A percentile compares a stretch with the other conserved stretches of the same genome.
Conservation (phyloP, 805 yeast genomes). For the Kuraishia ogatae region DNA sequence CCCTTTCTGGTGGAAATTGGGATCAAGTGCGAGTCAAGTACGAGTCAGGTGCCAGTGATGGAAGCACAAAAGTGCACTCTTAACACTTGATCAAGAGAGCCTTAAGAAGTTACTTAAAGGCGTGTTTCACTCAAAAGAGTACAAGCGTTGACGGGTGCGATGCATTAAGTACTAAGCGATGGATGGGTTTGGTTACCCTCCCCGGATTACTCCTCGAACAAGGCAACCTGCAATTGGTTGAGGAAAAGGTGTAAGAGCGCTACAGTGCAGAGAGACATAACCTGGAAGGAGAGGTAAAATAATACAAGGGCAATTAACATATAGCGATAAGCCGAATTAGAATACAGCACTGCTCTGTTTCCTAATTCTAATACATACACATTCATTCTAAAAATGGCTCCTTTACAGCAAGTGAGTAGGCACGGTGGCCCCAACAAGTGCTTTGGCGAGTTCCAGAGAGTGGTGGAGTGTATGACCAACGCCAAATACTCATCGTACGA, state of each 20-base stretch:
- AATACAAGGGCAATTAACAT: too few relatives aligned
- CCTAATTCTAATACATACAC: background rate
- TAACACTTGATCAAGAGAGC: too few relatives aligned
- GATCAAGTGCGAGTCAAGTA: too few relatives aligned
- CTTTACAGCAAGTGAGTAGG: constrained; percentile 11
- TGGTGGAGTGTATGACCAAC: constrained; percentile 28
- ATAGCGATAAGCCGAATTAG: background rate
- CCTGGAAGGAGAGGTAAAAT: too few relatives aligned
- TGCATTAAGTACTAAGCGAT: background rate
- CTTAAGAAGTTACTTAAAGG: too few relatives aligned
- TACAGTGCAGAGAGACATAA: background rate
- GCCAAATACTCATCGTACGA: constrained; percentile 18
- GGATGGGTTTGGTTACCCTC: background rate
- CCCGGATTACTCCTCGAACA: background rate
- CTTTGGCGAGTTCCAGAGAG: constrained; percentile 27
- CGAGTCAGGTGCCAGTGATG: too few relatives aligned
- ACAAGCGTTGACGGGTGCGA: background rate
- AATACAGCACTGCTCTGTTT: background rate
- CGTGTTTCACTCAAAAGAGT: background rate
- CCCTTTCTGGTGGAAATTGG: too few relatives aligned
- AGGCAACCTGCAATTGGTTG: background rate
- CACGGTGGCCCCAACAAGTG: constrained; percentile 29
- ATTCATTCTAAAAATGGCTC: constrained; percentile 8
- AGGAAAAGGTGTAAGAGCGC: background rate
- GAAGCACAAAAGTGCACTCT: too few relatives aligned